A percentile compares a stretch with the other conserved stretches of the same genome.
Conservation (phyloP, 2,329 filamentous ascomycete species). For the Ceratocystis variospora region DNA sequence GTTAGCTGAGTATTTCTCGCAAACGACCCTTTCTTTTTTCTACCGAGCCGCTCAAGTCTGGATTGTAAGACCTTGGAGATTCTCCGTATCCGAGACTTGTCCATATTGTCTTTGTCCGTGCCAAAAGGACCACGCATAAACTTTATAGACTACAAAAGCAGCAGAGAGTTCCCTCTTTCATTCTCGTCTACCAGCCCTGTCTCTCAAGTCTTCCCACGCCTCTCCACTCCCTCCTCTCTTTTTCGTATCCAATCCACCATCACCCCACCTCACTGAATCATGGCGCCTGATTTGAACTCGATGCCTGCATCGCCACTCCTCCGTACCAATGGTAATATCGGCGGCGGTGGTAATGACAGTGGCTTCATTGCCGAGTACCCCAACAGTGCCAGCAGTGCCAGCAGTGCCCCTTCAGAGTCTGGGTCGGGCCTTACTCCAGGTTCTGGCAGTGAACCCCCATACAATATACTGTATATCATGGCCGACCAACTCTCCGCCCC, state of each 20-base stretch:
- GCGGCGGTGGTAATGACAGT: conserved; percentile 12
- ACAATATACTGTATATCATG: conserved; percentile 66
- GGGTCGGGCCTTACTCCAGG: conserved; percentile 17
- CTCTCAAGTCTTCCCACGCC: not conserved
- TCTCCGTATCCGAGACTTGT: conserved; percentile 1
- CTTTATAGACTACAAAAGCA: not conserved
- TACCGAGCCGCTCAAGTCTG: not conserved
- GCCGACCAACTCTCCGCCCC: conserved; percentile 88
- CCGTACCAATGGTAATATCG: conserved; percentile 22
- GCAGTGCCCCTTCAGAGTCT: not conserved
- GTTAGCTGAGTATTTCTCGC: not conserved
- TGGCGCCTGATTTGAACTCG: conserved; percentile 65
- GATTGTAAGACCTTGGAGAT: not conserved
- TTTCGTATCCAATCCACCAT: not conserved
- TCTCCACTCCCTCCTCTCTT: not conserved
- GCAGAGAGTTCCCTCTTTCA: not conserved
- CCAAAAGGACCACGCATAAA: not conserved
- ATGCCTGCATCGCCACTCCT: conserved; percentile 42
- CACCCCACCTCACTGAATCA: conserved; percentile 24
- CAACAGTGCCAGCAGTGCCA: not conserved
- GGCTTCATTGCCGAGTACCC: not conserved
- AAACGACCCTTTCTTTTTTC: not conserved
- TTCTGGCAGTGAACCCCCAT: conserved; percentile 24
- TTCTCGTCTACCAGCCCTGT: not conserved
- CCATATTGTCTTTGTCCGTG: not conserved